Evolutionary conservation across 73 alveolate genomes (phyloP), one percentile per base, ranked within the genome.

Genomic region (Paramecium caudatum): DNA sequence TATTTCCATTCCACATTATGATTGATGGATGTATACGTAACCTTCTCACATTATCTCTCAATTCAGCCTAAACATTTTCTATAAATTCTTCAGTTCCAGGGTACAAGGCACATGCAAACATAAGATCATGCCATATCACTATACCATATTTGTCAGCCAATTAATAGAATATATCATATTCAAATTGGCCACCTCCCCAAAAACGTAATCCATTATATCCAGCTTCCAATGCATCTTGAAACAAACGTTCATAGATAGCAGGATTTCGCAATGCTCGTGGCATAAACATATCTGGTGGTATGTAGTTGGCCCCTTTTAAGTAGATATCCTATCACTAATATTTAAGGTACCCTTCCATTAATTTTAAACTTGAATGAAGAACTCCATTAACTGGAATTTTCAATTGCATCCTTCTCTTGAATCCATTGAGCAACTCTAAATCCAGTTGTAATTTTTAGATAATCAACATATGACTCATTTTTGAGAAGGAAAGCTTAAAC

Each of bases 131-230:
- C 94, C 97, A 96, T 30, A 96, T 91, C 8, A 96, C 82, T 19
- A 96, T 90, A 8, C 99, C 99, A 25, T 94, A 86, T 87, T 96
- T 94, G 82, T 96, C 99, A 61, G 98, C 95, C 36, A 91, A 47
- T 82, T 96, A 96, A 96, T 96, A 96, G 82, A 96, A 96, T n/a
- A 93, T 91, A 61, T 96, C 99, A 90, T 91, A 90, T 92, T 96
- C 99, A 94, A 94, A 96, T 83, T 94, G 82, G 49, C 99, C 99
- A 12, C 99, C 99, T 5, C 98, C 99, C 99, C 98, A 96, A 6
- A 96, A 91, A 90, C 99, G 93, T 50, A 96, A 34, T 62, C 87
- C 94, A 82, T 96, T 96, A 78, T 93, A 95, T 82, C 95, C 95
- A 27, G 98, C 96, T 50, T 83, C 97, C 19, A 96, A 88, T 10